Conservation (phyloP, 2,329 filamentous ascomycete genomes). For the Podosphaera leucotricha region DNA sequence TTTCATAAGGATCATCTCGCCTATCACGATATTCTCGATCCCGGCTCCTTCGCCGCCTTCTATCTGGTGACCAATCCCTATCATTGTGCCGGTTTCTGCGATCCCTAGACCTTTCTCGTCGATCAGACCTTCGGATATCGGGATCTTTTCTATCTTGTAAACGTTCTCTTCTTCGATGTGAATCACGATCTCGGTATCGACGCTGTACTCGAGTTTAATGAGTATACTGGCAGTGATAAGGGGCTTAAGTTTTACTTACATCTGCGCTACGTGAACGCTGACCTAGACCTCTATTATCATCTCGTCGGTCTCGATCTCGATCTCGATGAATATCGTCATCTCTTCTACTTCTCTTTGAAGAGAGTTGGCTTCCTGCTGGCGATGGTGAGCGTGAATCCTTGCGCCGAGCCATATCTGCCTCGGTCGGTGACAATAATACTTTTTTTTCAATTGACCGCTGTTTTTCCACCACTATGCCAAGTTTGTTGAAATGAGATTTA, state of each 20-base stretch:
- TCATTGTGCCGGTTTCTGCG: constrained; percentile 32
- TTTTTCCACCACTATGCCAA: background rate
- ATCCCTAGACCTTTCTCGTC: constrained; percentile 39
- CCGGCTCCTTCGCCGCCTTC: constrained; percentile 35
- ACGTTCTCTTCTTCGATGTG: constrained; percentile 43
- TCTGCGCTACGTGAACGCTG: constrained; percentile 37
- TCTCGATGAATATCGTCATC: constrained; percentile 26
- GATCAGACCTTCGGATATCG: constrained; percentile 34
- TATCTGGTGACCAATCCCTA: constrained; percentile 32
- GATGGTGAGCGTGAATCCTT: constrained; percentile 65
- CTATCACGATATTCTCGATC: constrained; percentile 45
- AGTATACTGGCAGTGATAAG: constrained; percentile 5
- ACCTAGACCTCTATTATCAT: constrained; percentile 25
- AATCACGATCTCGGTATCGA: constrained; percentile 34
- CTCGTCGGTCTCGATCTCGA: constrained; percentile 24
- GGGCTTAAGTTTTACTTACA: constrained; percentile 22
- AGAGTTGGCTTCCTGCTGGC: constrained; percentile 68
- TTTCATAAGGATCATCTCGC: constrained; percentile 52
- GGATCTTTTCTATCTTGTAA: constrained; percentile 45
- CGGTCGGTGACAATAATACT: constrained; percentile 22
- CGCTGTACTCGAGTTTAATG: constrained; percentile 26
- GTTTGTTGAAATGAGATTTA: background rate
- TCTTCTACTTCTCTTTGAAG: constrained; percentile 33
- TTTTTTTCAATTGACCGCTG: constrained; percentile 3
- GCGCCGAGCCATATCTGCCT: constrained; percentile 32